These are phyloP conservation scores for Rhodofomes roseus DNA, from an alignment of 1,284 basidiomycete species.

Conservation along the genomic window DNA sequence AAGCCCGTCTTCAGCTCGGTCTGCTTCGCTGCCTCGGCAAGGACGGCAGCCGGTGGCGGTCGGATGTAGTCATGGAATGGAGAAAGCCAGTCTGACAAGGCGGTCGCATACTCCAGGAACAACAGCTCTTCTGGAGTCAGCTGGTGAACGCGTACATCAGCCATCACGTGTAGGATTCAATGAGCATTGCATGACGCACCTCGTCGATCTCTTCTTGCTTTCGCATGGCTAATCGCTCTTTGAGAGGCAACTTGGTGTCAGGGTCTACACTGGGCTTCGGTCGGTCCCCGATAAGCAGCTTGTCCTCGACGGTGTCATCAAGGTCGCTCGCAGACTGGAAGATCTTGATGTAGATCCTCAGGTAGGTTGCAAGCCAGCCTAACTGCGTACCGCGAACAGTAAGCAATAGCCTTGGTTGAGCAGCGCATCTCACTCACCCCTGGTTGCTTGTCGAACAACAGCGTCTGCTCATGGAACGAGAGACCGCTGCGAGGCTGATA, in stretches of 20 bases:
- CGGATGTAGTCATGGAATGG: conserved; percentile 70
- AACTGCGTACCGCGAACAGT: conserved; percentile 33
- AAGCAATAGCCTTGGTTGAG: not conserved
- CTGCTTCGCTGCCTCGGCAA: conserved; percentile 69
- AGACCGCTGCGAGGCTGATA: conserved; percentile 59
- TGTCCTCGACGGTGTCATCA: conserved; percentile 73
- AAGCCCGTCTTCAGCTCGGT: conserved; percentile 67
- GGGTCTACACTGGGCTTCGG: conserved; percentile 59
- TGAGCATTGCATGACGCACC: conserved; percentile 31
- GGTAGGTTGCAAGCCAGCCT: conserved; percentile 67
- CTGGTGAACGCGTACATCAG: conserved; percentile 20
- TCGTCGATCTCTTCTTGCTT: conserved; percentile 52
- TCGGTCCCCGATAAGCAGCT: conserved; percentile 71
- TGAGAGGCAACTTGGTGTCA: conserved; percentile 47
- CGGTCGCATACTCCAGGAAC: conserved; percentile 55
- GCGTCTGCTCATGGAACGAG: conserved; percentile 61
- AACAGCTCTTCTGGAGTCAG: conserved; percentile 58
- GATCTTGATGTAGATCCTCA: conserved; percentile 72
- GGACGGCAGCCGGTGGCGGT: conserved; percentile 60
- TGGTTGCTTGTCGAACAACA: conserved; percentile 56
- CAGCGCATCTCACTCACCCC: conserved; percentile 43
- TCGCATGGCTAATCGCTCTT: conserved; percentile 49
- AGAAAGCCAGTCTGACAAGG: conserved; percentile 68
- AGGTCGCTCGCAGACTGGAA: conserved; percentile 75
- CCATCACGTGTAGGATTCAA: not conserved